Conservation (phyloP, 2,329 filamentous ascomycete species). For the Calonectria fujianensis region DNA sequence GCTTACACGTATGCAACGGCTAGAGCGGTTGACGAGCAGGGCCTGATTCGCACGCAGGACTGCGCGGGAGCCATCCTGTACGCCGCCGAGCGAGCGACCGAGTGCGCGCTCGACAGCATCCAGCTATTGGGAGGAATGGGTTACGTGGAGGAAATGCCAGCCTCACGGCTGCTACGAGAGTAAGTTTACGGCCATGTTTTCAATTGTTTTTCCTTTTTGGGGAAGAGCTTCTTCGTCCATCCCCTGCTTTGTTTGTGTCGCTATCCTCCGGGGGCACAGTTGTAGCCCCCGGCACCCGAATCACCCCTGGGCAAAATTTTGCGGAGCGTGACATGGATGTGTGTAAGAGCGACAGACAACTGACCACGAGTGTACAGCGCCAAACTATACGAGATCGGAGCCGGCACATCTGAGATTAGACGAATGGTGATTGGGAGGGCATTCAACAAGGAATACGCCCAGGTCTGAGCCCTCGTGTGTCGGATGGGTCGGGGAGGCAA, state of each 20-base stretch:
- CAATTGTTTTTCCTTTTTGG: neutral
- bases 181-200: constrained; percentile 58
- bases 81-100: constrained; percentile 91
- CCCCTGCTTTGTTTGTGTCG: neutral
- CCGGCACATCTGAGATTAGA: constrained; percentile 94
- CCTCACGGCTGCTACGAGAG: constrained; percentile 87
- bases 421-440: constrained; percentile 95
- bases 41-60: constrained; percentile 87
- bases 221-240: neutral
- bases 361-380: constrained; percentile 64
- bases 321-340: constrained; percentile 1
- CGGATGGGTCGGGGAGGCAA: too few relatives aligned
- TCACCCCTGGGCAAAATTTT: neutral
- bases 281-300: neutral
- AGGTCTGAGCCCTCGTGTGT: too few relatives aligned
- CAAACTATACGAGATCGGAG: constrained; percentile 95
- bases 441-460: constrained; percentile 89
- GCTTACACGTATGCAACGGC: constrained; percentile 93
- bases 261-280: neutral
- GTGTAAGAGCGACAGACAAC: constrained; percentile 54
- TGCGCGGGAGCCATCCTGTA: constrained; percentile 96
- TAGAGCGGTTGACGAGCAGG: constrained; percentile 84
- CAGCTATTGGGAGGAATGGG: constrained; percentile 97
- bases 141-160: constrained; percentile 96
- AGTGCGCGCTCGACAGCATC: constrained; percentile 90